These are phyloP conservation scores for Globisporangium paddicum DNA, from an alignment of 352 stramenopile genomes.

Conservation along the genomic window DNA sequence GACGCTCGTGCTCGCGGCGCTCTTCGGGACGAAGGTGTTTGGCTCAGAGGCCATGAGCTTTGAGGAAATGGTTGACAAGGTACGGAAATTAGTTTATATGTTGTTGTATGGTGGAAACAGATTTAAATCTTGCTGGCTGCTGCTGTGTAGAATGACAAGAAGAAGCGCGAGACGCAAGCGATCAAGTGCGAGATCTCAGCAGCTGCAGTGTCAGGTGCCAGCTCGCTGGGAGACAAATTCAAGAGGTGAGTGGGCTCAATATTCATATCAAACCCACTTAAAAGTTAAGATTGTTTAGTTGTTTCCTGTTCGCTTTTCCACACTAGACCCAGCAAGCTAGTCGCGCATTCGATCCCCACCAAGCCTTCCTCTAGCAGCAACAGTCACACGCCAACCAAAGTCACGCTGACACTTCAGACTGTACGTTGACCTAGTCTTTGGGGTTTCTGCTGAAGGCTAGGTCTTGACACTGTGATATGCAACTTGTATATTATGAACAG, in stretches of 20 bases:
- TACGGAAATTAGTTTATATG: constrained; percentile 3
- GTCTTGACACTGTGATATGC: no score
- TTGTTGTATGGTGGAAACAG: no score
- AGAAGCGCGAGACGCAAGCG: constrained; percentile 23
- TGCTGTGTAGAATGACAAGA: constrained; percentile 32
- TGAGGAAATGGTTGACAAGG: constrained; percentile 85
- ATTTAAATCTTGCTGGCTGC: no score
- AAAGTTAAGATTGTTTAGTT: neutral
- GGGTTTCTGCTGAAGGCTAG: no score
- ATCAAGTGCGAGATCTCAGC: constrained; percentile 24
- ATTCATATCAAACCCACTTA: neutral
- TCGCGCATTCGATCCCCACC: neutral
- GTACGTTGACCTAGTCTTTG: no score
- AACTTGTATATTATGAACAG: no score
- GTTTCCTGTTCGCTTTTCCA: neutral
- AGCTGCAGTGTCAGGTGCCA: neutral
- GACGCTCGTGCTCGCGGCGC: constrained; percentile 55
- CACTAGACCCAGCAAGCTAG: neutral
- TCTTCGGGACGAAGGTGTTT: constrained; percentile 63
- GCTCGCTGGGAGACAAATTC: constrained; percentile 2
- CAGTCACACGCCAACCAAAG: constrained; percentile 1
- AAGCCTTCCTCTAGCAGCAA: neutral
- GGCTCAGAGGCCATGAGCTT: constrained; percentile 50
- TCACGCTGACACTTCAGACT: constrained; percentile 11
- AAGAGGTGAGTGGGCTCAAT: neutral